phyloP scores from a whole-genome alignment of 305 asterid species.

The Fraxinus angustifolia region DNA sequence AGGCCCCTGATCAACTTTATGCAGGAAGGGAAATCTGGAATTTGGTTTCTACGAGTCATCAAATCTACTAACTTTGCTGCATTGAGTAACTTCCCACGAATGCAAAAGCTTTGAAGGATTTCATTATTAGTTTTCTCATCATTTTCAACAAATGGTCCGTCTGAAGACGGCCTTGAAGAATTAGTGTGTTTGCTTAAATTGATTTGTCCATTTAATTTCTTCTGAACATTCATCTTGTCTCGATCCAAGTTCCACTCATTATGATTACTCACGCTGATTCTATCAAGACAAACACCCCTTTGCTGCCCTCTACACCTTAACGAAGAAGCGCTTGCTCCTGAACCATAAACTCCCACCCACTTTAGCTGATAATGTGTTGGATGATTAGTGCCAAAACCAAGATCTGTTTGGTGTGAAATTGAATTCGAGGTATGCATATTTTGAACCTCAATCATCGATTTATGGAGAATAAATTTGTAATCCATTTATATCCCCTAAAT shows the following conservation, averaged over 20 bases:
- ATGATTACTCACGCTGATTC: slow-evolving; percentile 26
- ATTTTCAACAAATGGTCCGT: slow-evolving; percentile 53
- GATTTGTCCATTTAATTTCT: slow-evolving; percentile 21
- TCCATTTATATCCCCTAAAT: slow-evolving; percentile 40
- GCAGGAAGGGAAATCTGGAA: slow-evolving; percentile 66
- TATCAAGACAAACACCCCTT: slow-evolving; percentile 38
- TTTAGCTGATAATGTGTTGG: slow-evolving; percentile 20
- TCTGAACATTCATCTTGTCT: slow-evolving; percentile 12
- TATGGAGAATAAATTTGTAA: slow-evolving; percentile 37
- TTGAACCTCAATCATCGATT: slow-evolving; percentile 39
- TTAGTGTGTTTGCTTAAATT: slow-evolving; percentile 33
- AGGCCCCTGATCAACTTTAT: slow-evolving; percentile 79
- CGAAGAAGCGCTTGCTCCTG: slow-evolving; percentile 27
- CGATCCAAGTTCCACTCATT: slow-evolving; percentile 30
- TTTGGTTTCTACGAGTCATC: slow-evolving; percentile 80
- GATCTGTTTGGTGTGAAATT: slow-evolving; percentile 35
- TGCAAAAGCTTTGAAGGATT: slow-evolving; percentile 61
- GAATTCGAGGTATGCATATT: slow-evolving; percentile 25
- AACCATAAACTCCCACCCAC: slow-evolving; percentile 25
- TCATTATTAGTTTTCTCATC: slow-evolving; percentile 70
- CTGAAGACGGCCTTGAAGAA: slow-evolving; percentile 32
- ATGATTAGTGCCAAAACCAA: slow-evolving; percentile 20
- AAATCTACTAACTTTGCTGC: slow-evolving; percentile 59
- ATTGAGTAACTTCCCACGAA: slow-evolving; percentile 49
- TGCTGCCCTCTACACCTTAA: slow-evolving; percentile 37